phyloP scores from a whole-genome alignment of 495 filamentous ascomycete genomes.

The Aspergillus carlsbadensis region DNA sequence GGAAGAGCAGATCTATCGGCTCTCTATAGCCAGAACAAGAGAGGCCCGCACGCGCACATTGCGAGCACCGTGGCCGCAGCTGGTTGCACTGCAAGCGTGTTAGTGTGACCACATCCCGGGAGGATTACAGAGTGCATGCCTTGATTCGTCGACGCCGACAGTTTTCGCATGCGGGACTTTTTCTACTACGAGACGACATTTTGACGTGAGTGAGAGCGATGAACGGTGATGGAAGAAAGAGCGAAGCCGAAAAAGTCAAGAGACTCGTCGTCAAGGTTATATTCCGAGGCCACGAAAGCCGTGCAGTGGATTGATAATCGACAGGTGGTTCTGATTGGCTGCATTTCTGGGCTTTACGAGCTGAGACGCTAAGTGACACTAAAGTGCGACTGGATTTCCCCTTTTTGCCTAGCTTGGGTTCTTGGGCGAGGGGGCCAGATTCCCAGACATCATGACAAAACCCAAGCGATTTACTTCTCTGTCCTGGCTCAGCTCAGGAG shows the following conservation, averaged over 20 bases:
- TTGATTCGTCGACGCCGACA: slow-evolving; percentile 6
- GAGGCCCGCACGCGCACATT: not conserved
- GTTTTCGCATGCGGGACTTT: not conserved
- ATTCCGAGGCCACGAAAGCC: not conserved
- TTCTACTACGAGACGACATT: not conserved
- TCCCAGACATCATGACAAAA: not conserved
- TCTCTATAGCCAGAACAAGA: not conserved
- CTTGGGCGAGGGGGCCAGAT: not conserved
- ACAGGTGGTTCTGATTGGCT: too few species aligned
- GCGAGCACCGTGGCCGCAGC: slow-evolving; percentile 2
- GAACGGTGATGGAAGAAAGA: not conserved
- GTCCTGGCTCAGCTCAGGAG: too few species aligned
- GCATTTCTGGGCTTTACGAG: too few species aligned
- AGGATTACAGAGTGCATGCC: not conserved
- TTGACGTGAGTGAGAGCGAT: not conserved
- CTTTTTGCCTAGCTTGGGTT: not conserved
- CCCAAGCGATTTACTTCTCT: not conserved
- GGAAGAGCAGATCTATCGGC: slow-evolving; percentile 2
- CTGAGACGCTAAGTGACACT: not conserved
- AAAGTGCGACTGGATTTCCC: not conserved
- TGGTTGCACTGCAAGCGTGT: not conserved
- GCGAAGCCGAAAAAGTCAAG: not conserved
- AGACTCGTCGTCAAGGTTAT: not conserved
- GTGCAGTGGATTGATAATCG: too few species aligned
- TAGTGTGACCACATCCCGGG: not conserved